Evolutionary conservation across 2,329 filamentous ascomycete species (phyloP).

Genomic region (Torrubiella hemipterigena): DNA sequence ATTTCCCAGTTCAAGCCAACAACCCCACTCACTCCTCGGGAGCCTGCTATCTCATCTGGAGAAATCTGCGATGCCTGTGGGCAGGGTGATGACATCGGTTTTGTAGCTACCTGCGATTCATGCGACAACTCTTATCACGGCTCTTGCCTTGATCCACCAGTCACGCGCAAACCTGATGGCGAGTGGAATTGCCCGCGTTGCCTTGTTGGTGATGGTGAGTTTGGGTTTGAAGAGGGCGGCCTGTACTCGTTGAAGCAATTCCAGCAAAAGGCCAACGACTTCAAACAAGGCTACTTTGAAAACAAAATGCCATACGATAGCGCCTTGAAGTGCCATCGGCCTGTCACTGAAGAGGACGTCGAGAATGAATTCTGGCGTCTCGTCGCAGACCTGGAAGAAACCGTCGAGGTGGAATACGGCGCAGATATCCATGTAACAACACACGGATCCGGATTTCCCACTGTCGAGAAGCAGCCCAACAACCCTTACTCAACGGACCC

Average conservation of each 20-base stretch:
- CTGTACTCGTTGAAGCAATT: constrained; percentile 93
- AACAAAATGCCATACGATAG: constrained; percentile 83
- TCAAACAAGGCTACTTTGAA: constrained; percentile 90
- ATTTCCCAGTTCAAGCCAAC: constrained; percentile 89
- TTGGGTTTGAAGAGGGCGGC: constrained; percentile 93
- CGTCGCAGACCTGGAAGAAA: constrained; percentile 87
- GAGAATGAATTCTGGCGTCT: constrained; percentile 95
- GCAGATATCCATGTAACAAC: constrained; percentile 98
- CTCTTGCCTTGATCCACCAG: constrained; percentile 75
- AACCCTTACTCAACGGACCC: constrained; percentile 81
- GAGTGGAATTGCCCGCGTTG: constrained; percentile 97
- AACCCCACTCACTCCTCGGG: constrained; percentile 51
- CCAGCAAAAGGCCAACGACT: constrained; percentile 88
- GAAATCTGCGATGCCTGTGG: constrained; percentile 81
- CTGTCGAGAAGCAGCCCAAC: constrained; percentile 77
- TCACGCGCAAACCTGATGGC: constrained; percentile 63
- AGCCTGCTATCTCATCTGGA: constrained; percentile 32
- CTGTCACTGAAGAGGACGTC: constrained; percentile 87
- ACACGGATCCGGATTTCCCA: constrained; percentile 93
- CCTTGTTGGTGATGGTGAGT: constrained; percentile 90
- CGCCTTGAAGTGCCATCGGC: constrained; percentile 64
- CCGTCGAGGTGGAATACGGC: constrained; percentile 94
- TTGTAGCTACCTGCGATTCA: constrained; percentile 74
- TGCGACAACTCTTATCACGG: constrained; percentile 85
- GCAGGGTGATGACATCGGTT: constrained; percentile 58